Evolutionary conservation across 129 eudicot genomes (phyloP), one percentile per base, ranked within the genome.

Genomic region (Solidago caesia): DNA sequence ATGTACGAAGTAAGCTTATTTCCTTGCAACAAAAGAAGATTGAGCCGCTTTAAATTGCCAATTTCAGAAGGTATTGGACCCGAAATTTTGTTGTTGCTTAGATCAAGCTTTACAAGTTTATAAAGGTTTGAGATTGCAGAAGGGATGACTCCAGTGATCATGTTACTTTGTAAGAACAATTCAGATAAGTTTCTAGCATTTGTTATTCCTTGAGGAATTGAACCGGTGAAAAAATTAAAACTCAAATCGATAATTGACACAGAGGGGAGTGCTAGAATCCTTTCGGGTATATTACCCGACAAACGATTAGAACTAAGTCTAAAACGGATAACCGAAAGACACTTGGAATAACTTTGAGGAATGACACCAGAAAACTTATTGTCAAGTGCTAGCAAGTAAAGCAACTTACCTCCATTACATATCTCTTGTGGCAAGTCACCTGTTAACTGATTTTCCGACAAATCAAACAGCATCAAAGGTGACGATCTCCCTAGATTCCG

Each of bases 31-130:
- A 81, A 10, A 55, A 93, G 79, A 2, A 82, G 78, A 78, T 89
- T 93, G 12, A 93, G 89, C 74, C 77, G 49, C 59, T 71, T 75
- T 0, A 93, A 80, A 70, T 73, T 46, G 25, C 98, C 96, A 45
- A 93, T 90, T 82, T 83, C 96, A 6, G 83, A 72, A 59, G 98
- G 98, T 64, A 93, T 90, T 26, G 97, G 80, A 27, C 98, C 97
- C 3, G 85, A 88, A 25, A 93, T 61, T 11, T 75, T 85, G 74
- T 93, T 93, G 49, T 86, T 78, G 77, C 98, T 93, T 2, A 93
- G 77, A 80, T 93, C 98, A 80, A 93, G 67, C 83, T 90, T 90
- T 5, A 93, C 98, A 39, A 93, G 81, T 71, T 55, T 88, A 62
- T 6, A 15, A 41, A 88, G 91, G 3, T 68, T 64, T 61, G 96